Conservation (phyloP, 495 filamentous ascomycete species). For the Stereocaulon alpinum region DNA sequence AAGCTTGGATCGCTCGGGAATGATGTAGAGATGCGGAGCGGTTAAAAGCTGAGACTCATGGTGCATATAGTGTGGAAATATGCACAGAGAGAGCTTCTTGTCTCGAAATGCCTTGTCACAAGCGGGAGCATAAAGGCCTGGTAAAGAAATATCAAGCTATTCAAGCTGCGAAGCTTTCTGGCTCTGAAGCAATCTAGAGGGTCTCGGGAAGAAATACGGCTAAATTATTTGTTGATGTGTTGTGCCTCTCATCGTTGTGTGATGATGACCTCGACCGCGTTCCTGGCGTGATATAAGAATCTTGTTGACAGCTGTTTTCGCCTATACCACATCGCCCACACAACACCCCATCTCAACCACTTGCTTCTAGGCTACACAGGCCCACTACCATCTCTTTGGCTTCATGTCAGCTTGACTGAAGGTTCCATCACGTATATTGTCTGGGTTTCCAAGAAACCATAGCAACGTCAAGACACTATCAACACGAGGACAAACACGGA, state of each 20-base stretch:
- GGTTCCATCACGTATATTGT: not conserved
- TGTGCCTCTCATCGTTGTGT: too few relatives aligned
- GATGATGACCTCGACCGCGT: not conserved
- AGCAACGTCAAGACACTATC: not conserved
- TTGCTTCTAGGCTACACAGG: not conserved
- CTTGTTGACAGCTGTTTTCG: not conserved
- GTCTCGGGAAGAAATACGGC: too few relatives aligned
- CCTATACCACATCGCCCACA: not conserved
- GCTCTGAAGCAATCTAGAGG: too few relatives aligned
- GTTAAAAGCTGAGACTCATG: not conserved
- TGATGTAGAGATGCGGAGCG: conserved; percentile 21
- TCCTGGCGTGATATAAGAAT: not conserved
- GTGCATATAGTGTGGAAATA: not conserved
- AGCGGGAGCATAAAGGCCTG: conserved; percentile 1
- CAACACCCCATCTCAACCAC: not conserved
- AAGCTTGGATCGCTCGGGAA: conserved; percentile 39
- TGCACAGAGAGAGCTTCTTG: not conserved
- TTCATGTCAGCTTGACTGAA: not conserved
- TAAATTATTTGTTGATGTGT: too few relatives aligned
- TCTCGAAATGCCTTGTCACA: not conserved
- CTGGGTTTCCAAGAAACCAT: too few relatives aligned
- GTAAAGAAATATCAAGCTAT: too few relatives aligned
- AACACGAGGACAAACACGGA: not conserved
- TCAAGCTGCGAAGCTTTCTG: too few relatives aligned
- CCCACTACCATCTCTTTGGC: not conserved